Percentiles rank a stretch among this genome's conserved stretches.
Evolutionary conservation across 768 basidiomycete genomes (phyloP).

Genomic region (Kwoniella pini): DNA sequence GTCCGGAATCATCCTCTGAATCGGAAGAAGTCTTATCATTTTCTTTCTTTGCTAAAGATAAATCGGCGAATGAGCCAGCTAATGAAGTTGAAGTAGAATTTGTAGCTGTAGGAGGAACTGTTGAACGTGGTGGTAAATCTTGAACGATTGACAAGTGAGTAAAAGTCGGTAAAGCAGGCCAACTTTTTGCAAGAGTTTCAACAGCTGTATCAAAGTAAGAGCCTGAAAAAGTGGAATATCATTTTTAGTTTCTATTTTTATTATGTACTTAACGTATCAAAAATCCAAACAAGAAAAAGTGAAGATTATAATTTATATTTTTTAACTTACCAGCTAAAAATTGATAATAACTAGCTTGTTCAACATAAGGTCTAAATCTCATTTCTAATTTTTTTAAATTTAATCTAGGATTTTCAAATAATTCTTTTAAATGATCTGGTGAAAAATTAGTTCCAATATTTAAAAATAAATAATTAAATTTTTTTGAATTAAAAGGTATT

Average conservation of each 20-base stretch:
- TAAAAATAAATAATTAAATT: slow-evolving; percentile 58
- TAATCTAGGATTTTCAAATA: slow-evolving; percentile 61
- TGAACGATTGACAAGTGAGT: slow-evolving; percentile 55
- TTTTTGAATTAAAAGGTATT: slow-evolving; percentile 58
- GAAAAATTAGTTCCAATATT: slow-evolving; percentile 77
- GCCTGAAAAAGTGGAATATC: slow-evolving; percentile 58
- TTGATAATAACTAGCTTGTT: slow-evolving; percentile 74
- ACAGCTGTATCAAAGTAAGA: slow-evolving; percentile 80
- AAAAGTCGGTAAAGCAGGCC: slow-evolving; percentile 59
- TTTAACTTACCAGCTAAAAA: slow-evolving; percentile 70
- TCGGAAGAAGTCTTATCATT: slow-evolving; percentile 8
- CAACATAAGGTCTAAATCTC: slow-evolving; percentile 77
- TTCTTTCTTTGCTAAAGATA: slow-evolving; percentile 13
- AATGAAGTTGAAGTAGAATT: slow-evolving; percentile 18
- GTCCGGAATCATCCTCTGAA: slow-evolving; percentile 30
- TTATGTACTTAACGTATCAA: no score
- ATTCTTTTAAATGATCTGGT: slow-evolving; percentile 77
- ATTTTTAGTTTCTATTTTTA: not conserved
- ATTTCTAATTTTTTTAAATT: slow-evolving; percentile 63
- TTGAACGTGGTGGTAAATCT: slow-evolving; percentile 54
- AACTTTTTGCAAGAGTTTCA: slow-evolving; percentile 61
- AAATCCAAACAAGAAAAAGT: no score
- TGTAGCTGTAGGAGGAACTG: slow-evolving; percentile 37
- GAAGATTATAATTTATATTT: no score
- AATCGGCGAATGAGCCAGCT: slow-evolving; percentile 38